Percentiles rank a stretch among this genome's conserved stretches.
Conservation (phyloP, 306 rosid genomes). For the Alnus rubra region DNA sequence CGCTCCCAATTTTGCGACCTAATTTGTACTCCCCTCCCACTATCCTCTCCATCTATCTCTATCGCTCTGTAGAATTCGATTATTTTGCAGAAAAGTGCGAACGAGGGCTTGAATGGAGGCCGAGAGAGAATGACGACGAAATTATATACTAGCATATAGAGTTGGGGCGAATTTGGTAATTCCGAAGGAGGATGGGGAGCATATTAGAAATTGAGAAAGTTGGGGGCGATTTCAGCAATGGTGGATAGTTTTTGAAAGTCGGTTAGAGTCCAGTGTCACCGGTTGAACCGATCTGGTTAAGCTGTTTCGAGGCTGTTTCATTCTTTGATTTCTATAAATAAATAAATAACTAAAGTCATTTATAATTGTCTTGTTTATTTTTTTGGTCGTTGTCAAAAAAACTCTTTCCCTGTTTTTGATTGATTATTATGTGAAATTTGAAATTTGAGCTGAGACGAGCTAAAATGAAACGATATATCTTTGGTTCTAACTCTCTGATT, state of each 20-base stretch:
- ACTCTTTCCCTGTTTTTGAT: too few relatives aligned
- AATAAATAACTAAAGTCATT: neutral
- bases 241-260: neutral
- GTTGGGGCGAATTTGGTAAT: neutral
- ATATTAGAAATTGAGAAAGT: neutral
- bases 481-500: too few relatives aligned
- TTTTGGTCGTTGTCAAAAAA: too few relatives aligned
- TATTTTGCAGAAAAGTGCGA: neutral
- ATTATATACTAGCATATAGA: neutral
- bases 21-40: slow-evolving; percentile 61
- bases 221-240: slow-evolving; percentile 14
- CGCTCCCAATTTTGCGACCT: slow-evolving; percentile 78
- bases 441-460: too few relatives aligned
- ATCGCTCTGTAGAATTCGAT: neutral
- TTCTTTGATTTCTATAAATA: neutral
- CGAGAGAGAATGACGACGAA: neutral
- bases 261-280: slow-evolving; percentile 10
- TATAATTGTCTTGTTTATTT: too few relatives aligned
- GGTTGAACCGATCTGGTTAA: neutral
- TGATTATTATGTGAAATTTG: too few relatives aligned
- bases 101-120: neutral
- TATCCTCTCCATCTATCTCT: slow-evolving; percentile 58
- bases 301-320: neutral
- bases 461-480: too few relatives aligned
- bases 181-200: neutral